These are phyloP conservation scores for Pterocarpus macrocarpus DNA, from an alignment of 306 rosid species.

Conservation along the genomic window DNA sequence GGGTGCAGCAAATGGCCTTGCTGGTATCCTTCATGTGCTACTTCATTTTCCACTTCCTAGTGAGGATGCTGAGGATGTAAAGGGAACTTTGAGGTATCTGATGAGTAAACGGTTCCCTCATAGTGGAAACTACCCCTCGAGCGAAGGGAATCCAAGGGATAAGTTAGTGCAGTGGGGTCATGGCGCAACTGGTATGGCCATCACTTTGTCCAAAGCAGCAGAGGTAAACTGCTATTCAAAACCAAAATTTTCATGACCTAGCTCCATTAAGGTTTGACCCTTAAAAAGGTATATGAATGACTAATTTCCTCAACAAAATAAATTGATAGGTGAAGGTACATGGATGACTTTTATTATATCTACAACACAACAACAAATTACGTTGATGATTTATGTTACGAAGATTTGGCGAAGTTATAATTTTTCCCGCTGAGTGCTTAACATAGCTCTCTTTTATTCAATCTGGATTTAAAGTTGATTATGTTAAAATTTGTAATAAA, in stretches of 20 bases:
- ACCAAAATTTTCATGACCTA: not conserved
- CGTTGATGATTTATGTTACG: not conserved
- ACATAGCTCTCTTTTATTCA: too few species aligned
- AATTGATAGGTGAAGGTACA: too few species aligned
- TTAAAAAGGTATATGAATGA: too few species aligned
- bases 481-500: not conserved
- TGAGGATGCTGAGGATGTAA: slow-evolving; percentile 82
- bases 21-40: slow-evolving; percentile 81
- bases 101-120: slow-evolving; percentile 86
- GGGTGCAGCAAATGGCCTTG: slow-evolving; percentile 92
- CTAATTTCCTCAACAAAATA: too few species aligned
- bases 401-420: too few species aligned
- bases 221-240: slow-evolving; percentile 59
- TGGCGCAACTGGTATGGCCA: slow-evolving; percentile 89
- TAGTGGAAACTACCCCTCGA: slow-evolving; percentile 91
- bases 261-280: too few species aligned
- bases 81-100: slow-evolving; percentile 74
- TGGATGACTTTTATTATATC: too few species aligned
- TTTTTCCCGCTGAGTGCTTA: too few species aligned
- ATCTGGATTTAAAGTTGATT: too few species aligned
- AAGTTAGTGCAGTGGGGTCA: slow-evolving; percentile 92
- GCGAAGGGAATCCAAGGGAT: slow-evolving; percentile 89
- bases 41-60: slow-evolving; percentile 76
- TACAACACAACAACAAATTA: not conserved
- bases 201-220: slow-evolving; percentile 89